phyloP scores from a whole-genome alignment of 768 basidiomycete species.

The Myochromella boudieri region DNA sequence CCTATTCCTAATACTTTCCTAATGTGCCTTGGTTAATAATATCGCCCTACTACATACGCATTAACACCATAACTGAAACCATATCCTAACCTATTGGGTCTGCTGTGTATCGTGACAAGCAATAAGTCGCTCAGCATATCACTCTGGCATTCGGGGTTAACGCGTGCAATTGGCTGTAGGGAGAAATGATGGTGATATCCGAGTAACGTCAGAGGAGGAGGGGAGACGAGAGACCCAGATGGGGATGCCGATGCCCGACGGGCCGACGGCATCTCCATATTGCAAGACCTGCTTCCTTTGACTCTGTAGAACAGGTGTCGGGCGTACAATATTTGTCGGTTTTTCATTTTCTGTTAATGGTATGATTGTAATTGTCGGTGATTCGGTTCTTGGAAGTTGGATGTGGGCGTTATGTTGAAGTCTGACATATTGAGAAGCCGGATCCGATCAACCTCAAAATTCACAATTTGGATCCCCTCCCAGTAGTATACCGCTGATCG shows the following conservation, averaged over 20 bases:
- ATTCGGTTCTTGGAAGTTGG: not conserved
- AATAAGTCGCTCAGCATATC: too few relatives aligned
- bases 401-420: not conserved
- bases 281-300: too few relatives aligned
- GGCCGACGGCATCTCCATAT: constrained; percentile 20
- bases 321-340: too few relatives aligned
- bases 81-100: constrained; percentile 2
- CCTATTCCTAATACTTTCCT: constrained; percentile 12
- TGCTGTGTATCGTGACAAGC: constrained; percentile 13
- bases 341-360: too few relatives aligned
- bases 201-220: constrained; percentile 26
- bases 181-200: constrained; percentile 26
- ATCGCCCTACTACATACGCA: not conserved
- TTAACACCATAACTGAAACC: constrained; percentile 5
- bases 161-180: constrained; percentile 9
- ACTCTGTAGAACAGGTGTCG: too few relatives aligned
- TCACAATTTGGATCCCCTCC: too few relatives aligned
- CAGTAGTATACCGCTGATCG: not conserved
- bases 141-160: constrained; percentile 11
- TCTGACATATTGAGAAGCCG: not conserved
- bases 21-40: constrained; percentile 11
- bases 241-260: not conserved
- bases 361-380: not conserved
- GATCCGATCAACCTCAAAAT: not conserved
- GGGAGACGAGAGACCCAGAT: constrained; percentile 6